Evolutionary conservation across 2,329 filamentous ascomycete species (phyloP), one percentile per base, ranked within the genome.

Genomic region (Hymenoscyphus linearis): DNA sequence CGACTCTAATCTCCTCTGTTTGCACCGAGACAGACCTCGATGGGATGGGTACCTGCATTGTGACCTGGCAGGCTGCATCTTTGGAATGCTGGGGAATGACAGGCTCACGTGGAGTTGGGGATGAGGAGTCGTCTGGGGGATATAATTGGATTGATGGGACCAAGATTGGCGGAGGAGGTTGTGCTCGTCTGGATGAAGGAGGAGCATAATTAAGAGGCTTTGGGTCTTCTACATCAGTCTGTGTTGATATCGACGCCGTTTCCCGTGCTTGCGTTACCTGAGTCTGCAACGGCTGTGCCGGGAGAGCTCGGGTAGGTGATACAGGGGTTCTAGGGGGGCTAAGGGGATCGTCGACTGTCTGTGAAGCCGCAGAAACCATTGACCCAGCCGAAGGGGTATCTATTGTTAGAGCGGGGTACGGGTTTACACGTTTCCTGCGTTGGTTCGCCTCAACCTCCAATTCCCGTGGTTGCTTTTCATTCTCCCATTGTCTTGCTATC

Each of bases 131-230:
- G 2, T 82, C 85, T 0, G 95, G 93, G 35, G 95, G 95, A 68
- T 96, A 90, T 57, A 99, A 91, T 60, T 91, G 89, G 71, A 99
- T 99, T 66, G 87, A 91, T 0, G 93, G 93, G 64, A 97, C 89
- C 4, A 80, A 71, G 62, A 85, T 75, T 66, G 78, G 76, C 60
- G 75, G 75, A 10, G 74, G 76, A 65, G 67, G 70, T 52, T 68
- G 62, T 14, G 67, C 60, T 59, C 67, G 64, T 61, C 54, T 68
- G 44, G 67, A 64, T 40, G 68, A 66, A 56, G 58, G 52, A 16
- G 40, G 40, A 52, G 62, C 60, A 16, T 26, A 3, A 13, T 6
- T 25, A 12, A 47, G 14, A 53, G 50, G 25, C 50, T 26, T 16
- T 25, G 27, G 56, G 16, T 12, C n/a, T 12, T 64, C 54, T 58